Evolutionary conservation across 352 stramenopile genomes (phyloP).

Genomic region (Pythium sp.): DNA sequence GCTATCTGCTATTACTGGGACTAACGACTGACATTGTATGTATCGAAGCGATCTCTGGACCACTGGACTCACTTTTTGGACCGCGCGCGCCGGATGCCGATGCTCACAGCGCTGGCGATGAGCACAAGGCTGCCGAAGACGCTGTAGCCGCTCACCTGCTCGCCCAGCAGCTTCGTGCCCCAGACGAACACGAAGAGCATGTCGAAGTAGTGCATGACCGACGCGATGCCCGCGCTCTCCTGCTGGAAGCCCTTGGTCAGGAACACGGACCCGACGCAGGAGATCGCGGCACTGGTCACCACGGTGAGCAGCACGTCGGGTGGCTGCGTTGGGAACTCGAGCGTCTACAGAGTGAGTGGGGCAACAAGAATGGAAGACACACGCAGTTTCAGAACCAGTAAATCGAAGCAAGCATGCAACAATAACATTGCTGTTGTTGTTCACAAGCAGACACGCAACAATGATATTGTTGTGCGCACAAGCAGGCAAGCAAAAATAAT

Average conservation of each 20-base stretch:
- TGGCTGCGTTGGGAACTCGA: constrained; percentile 21
- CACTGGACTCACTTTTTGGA: constrained; percentile 20
- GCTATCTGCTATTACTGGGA: too few species aligned
- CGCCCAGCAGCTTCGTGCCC: constrained; percentile 45
- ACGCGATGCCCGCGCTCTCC: constrained; percentile 56
- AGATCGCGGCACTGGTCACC: constrained; percentile 41
- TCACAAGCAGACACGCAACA: too few species aligned
- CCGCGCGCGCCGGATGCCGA: constrained; percentile 39
- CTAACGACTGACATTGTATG: too few species aligned
- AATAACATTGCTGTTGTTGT: too few species aligned
- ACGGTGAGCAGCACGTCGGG: constrained; percentile 36
- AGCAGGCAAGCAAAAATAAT: too few species aligned
- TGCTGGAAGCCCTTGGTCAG: constrained; percentile 58
- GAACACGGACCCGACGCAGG: constrained; percentile 50
- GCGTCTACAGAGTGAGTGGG: constrained; percentile 4
- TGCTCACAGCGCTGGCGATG: constrained; percentile 41
- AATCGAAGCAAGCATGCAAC: not conserved
- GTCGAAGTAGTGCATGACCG: constrained; percentile 71
- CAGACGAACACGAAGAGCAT: constrained; percentile 64
- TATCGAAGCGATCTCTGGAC: too few species aligned
- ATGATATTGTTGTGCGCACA: too few species aligned
- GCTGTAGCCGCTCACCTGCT: constrained; percentile 55
- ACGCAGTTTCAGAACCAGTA: not conserved
- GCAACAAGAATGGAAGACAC: not conserved
- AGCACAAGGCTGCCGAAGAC: constrained; percentile 58